Conservation (phyloP, 2,329 filamentous ascomycete species). For the Periconia sp. region DNA sequence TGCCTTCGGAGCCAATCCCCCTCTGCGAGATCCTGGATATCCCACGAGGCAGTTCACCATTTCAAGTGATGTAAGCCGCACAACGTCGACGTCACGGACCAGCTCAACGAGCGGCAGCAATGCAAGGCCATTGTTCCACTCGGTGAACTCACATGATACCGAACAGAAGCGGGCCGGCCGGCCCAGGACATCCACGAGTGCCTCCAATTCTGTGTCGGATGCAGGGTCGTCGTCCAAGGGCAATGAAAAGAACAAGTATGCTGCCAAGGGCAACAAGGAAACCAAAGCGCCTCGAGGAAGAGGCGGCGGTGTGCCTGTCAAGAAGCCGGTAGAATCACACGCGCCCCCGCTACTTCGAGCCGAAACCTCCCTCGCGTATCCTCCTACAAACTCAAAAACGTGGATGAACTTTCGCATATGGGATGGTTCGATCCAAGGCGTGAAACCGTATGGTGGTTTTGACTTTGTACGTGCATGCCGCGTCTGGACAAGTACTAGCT, state of each 20-base stretch:
- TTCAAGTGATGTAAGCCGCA: conserved; percentile 30
- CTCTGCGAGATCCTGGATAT: conserved; percentile 20
- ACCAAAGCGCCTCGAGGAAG: conserved; percentile 42
- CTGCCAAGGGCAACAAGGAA: conserved; percentile 38
- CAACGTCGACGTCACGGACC: conserved; percentile 25
- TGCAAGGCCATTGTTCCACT: conserved; percentile 20
- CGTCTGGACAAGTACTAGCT: neutral
- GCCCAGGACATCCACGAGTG: conserved; percentile 24
- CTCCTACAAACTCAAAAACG: conserved; percentile 25
- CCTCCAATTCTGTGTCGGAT: conserved; percentile 29
- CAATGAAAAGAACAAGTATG: conserved; percentile 37
- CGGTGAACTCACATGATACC: conserved; percentile 26
- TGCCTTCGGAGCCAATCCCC: conserved; percentile 31
- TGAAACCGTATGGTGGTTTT: conserved; percentile 41
- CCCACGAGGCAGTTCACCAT: conserved; percentile 30
- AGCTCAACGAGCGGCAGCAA: conserved; percentile 28
- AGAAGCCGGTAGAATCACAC: conserved; percentile 20
- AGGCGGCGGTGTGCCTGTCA: conserved; percentile 42
- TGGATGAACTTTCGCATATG: conserved; percentile 43
- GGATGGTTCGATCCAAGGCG: conserved; percentile 31
- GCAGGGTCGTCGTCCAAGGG: conserved; percentile 21
- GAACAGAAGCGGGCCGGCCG: conserved; percentile 14
- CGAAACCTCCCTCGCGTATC: conserved; percentile 26
- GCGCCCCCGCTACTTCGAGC: conserved; percentile 20
- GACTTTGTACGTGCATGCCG: conserved; percentile 28